phyloP scores from a whole-genome alignment of 2,329 filamentous ascomycete species.

The Penicillium janthinellum region DNA sequence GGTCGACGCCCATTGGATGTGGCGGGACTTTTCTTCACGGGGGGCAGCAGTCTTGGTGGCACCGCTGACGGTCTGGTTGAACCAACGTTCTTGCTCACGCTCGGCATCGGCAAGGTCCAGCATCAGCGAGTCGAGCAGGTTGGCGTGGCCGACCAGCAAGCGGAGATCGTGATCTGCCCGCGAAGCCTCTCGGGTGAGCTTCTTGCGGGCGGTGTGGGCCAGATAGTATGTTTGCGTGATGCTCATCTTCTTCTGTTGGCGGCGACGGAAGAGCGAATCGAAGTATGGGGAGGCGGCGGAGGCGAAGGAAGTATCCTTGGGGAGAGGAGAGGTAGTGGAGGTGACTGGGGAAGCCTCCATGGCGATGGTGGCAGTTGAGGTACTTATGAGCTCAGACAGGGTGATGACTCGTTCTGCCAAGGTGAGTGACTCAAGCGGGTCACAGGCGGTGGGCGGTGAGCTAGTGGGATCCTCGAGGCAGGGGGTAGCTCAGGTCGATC shows the following conservation, averaged over 20 bases:
- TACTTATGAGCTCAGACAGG: slow-evolving; percentile 30
- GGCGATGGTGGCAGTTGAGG: slow-evolving; percentile 32
- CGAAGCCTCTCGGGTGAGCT: slow-evolving; percentile 91
- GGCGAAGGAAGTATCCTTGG: slow-evolving; percentile 30
- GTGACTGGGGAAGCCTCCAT: slow-evolving; percentile 27
- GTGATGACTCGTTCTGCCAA: slow-evolving; percentile 34
- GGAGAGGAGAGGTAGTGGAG: slow-evolving; percentile 8
- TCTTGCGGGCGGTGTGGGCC: slow-evolving; percentile 91
- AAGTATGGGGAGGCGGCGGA: slow-evolving; percentile 42
- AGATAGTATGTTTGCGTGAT: slow-evolving; percentile 98
- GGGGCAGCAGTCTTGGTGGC: slow-evolving; percentile 55
- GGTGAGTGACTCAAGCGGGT: slow-evolving; percentile 38
- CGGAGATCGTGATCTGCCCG: slow-evolving; percentile 92
- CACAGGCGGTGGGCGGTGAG: slow-evolving; percentile 33
- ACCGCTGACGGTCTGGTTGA: slow-evolving; percentile 89
- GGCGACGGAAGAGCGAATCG: slow-evolving; percentile 41
- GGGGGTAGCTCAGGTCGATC: slow-evolving; percentile 2
- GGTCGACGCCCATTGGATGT: slow-evolving; percentile 85
- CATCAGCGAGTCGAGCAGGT: slow-evolving; percentile 96
- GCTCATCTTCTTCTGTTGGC: slow-evolving; percentile 82
- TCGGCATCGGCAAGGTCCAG: slow-evolving; percentile 87
- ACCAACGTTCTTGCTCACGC: slow-evolving; percentile 94
- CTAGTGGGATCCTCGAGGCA: slow-evolving; percentile 4
- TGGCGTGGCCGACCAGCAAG: slow-evolving; percentile 94
- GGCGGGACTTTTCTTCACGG: slow-evolving; percentile 60